Evolutionary conservation across 192 early-diverging fungal genomes (phyloP).

Genomic region (Coemansia pectinata): DNA sequence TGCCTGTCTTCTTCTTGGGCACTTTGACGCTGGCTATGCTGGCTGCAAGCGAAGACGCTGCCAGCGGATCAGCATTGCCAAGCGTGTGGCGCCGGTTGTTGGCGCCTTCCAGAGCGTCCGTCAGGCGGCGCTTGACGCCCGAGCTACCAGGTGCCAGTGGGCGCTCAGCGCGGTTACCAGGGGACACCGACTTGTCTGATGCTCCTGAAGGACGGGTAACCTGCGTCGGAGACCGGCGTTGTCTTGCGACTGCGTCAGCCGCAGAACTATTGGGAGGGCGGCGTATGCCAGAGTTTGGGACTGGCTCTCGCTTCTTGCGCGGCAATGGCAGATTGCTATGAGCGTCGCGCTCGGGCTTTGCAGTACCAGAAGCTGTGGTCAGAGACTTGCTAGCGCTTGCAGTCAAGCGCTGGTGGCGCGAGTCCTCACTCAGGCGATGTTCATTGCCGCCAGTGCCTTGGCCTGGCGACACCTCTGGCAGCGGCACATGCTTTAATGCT

Average conservation of each 20-base stretch:
- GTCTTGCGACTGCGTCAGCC: not conserved
- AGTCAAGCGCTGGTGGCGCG: not conserved
- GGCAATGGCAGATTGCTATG: not conserved
- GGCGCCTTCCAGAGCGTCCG: conserved; percentile 5
- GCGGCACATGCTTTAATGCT: not conserved
- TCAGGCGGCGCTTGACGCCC: conserved; percentile 24
- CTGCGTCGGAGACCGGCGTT: conserved; percentile 3
- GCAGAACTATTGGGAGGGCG: not conserved
- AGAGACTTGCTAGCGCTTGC: not conserved
- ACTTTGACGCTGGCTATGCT: conserved; percentile 28
- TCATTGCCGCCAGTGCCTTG: not conserved
- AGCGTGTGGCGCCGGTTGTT: not conserved
- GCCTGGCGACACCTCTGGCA: not conserved
- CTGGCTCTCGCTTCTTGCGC: conserved; percentile 3
- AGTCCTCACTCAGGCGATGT: not conserved
- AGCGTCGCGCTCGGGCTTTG: not conserved
- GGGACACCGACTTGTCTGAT: conserved; percentile 10
- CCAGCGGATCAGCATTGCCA: not conserved
- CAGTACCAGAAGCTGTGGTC: not conserved
- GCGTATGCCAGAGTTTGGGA: not conserved
- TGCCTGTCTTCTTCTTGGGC: conserved; percentile 34
- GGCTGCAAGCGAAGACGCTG: conserved; percentile 7
- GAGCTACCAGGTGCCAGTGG: not conserved
- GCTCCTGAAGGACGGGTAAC: not conserved
- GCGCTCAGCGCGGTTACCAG: conserved; percentile 8